These are phyloP conservation scores for Physcia stellaris DNA, from an alignment of 495 filamentous ascomycete genomes.

Conservation along the genomic window DNA sequence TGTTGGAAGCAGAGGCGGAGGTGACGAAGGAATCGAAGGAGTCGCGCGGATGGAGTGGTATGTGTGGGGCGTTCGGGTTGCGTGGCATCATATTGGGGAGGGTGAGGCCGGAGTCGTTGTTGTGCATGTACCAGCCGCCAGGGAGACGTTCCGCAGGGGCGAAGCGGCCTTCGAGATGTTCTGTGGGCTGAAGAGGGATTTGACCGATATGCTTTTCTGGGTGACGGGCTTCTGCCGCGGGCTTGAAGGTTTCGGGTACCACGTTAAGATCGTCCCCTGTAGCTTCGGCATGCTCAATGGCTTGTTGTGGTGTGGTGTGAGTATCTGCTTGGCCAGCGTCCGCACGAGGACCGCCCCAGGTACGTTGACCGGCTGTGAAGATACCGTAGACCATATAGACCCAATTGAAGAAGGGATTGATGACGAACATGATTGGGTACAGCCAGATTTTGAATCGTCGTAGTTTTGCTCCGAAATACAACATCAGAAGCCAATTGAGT, in stretches of 20 bases:
- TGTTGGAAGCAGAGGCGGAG: slow-evolving; percentile 42
- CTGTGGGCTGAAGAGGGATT: slow-evolving; percentile 55
- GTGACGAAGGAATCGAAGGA: slow-evolving; percentile 64
- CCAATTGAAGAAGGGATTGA: slow-evolving; percentile 99
- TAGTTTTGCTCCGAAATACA: slow-evolving; percentile 84
- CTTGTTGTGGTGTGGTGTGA: slow-evolving; percentile 68
- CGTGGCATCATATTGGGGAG: slow-evolving; percentile 25
- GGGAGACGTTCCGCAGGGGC: slow-evolving; percentile 28
- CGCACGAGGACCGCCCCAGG: slow-evolving; percentile 90
- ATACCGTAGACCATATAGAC: slow-evolving; percentile 83
- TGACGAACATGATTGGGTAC: slow-evolving; percentile 88
- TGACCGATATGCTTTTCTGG: slow-evolving; percentile 22
- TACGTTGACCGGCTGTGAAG: slow-evolving; percentile 89
- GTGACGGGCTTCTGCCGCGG: slow-evolving; percentile 43
- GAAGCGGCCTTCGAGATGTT: slow-evolving; percentile 52
- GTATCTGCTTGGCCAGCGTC: slow-evolving; percentile 78
- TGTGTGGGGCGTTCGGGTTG: slow-evolving; percentile 32
- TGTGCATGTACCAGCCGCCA: slow-evolving; percentile 36
- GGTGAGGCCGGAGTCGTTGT: slow-evolving; percentile 24
- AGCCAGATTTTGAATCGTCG: slow-evolving; percentile 86
- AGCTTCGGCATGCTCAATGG: slow-evolving; percentile 63
- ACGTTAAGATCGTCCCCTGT: slow-evolving; percentile 87
- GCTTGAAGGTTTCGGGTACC: slow-evolving; percentile 77
- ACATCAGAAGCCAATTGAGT: slow-evolving; percentile 90
- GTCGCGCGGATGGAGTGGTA: slow-evolving; percentile 42